Conservation (phyloP, 108 stramenopile genomes). For the Licmophora abbreviata region DNA sequence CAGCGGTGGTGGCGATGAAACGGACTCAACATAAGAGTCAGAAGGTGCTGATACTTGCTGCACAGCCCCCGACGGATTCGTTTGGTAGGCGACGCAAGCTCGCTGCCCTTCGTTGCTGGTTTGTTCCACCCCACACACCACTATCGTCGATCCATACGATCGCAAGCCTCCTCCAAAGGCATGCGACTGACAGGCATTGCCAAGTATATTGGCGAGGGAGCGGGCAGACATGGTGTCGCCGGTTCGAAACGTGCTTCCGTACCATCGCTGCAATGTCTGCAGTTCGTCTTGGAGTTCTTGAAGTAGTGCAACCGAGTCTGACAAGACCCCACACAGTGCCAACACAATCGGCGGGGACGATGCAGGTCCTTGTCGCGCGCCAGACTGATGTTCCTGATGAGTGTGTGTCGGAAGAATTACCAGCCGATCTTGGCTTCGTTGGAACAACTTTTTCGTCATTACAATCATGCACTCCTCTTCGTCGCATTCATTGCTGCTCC, state of each 20-base stretch:
- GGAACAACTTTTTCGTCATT: no score
- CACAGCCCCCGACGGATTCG: conserved; percentile 40
- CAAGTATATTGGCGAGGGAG: conserved; percentile 27
- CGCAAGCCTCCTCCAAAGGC: conserved; percentile 73
- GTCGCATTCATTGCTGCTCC: no score
- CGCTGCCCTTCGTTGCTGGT: neutral
- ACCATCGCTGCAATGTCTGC: no score
- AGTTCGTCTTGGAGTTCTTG: conserved; percentile 21
- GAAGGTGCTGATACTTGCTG: conserved; percentile 2
- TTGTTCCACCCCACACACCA: conserved; percentile 36
- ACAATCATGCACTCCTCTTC: no score
- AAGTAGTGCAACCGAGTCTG: conserved; percentile 49
- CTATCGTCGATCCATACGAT: conserved; percentile 57
- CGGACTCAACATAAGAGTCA: no score
- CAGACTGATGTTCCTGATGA: neutral
- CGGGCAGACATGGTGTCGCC: conserved; percentile 10
- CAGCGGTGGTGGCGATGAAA: no score
- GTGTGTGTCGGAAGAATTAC: neutral
- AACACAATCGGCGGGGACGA: conserved; percentile 16
- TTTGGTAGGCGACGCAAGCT: conserved; percentile 15
- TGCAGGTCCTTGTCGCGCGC: neutral
- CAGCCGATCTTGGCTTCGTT: neutral
- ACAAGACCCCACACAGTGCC: conserved; percentile 56
- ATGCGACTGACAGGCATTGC: conserved; percentile 61
- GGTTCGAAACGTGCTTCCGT: no score